Base-by-base conservation (phyloP, 2,329 filamentous ascomycete species). In the Peltaster fructicola region DNA sequence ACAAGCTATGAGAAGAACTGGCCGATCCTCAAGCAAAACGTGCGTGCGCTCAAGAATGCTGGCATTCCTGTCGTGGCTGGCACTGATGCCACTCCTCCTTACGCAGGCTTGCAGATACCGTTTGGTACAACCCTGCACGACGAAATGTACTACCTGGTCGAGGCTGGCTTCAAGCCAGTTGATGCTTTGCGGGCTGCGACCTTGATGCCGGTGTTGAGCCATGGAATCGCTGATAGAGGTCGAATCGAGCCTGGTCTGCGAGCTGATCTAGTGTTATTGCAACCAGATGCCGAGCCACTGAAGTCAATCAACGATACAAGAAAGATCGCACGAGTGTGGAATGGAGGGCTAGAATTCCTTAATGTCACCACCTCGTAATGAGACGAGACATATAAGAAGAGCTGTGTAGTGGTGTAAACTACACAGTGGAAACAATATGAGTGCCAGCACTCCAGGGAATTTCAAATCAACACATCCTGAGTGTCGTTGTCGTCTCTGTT, bases 301-400 rank as follows among this genome's bases (percentile, higher is more conserved):
- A 12, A n/a, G 12, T 6, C 4, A 4, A 20, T 20, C 18, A 20
- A 20, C 8, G 18, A 20, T 12, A 20, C 18, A 20, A 6, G 10
- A 12, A 4, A 20, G 18, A 20, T 20, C 18, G 4, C 18, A 10
- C 18, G 18, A 8, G 18, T 20, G 8, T 20, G 18, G 18, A 12
- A 6, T 95, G 56, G 90, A 90, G 55, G 75, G 91, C 32, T 71
- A 82, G 18, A 93, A 92, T 40, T n/a, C n/a, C n/a, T n/a, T n/a
- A n/a, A n/a, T n/a, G n/a, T n/a, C n/a, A n/a, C n/a, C 4, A 13
- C 19, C 19, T n/a, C 24, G 24, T 18, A 20, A 25, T 25, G 16
- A 16, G 19, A 15, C 17, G 19, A 10, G 13, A 25, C 6, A 19
- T 25, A 25, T 25, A n/a, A n/a, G n/a, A n/a, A n/a, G n/a, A n/a